Evolutionary conservation across 495 filamentous ascomycete species (phyloP), one percentile per base, ranked within the genome.

Genomic region (Tuber calosporum): DNA sequence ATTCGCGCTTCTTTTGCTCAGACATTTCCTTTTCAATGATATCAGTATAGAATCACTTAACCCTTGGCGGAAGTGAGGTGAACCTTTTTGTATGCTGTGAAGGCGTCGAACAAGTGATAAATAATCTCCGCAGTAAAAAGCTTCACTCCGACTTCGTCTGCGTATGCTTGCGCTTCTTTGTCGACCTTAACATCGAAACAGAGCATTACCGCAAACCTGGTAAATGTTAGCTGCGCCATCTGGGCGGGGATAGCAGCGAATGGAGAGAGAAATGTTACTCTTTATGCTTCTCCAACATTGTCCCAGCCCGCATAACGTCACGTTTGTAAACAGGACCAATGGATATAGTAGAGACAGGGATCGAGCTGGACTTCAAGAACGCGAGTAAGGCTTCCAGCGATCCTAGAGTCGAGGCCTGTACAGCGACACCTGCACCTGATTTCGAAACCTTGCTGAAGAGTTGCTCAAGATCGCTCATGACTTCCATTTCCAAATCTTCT

Each of bases 181-280:
- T 99, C 96, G 36, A 99, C 91, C 85, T 97, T 97, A 83, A 99
- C 96, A 82, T 99, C 96, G 86, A 99, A 99, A 82, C 96, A 98
- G 30, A 99, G 90, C 96, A 99, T 99, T 82, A 98, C 93, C 37
- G 96, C 96, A 36, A 69, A 81, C 36, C 70, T 72, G 43, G 2
- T 71, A 45, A 67, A 48, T 34, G 15, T 45, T 34, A 45, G 69
- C 22, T 37, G 20, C 30, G 2, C 69, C 26, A 19, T 26, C 13
- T 62, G 11, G 11, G 26, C 30, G 4, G 53, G 34, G 34, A 62
- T 34, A 30, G 26, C 34, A 62, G 37, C 15, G 67, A 19, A 43
- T 42, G 22, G 6, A 43, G 30, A n/a, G 39, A 4, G 20, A 48
- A 20, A 71, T 67, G 48, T 75, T 90, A 96, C 82, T 99, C 95